Evolutionary conservation across 805 yeast species (phyloP).

Genomic region (Sugiyamaella mastotermitis): DNA sequence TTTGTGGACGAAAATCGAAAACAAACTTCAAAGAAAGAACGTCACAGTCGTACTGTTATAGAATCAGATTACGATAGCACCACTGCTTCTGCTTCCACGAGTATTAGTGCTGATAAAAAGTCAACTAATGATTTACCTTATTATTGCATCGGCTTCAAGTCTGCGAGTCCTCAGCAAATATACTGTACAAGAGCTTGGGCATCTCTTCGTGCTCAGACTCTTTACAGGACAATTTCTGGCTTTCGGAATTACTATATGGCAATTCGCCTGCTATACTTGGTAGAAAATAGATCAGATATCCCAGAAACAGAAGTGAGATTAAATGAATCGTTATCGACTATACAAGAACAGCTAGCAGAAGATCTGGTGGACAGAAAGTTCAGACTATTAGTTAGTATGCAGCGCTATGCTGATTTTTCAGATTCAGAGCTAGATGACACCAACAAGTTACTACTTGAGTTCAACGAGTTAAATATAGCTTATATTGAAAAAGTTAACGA

Average conservation of each 20-base stretch:
- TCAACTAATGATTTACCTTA: constrained; percentile 49
- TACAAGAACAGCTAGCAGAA: constrained; percentile 26
- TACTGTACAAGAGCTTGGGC: constrained; percentile 82
- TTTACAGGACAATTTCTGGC: constrained; percentile 6
- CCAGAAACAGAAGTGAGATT: constrained; percentile 1
- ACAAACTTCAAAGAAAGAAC: constrained; percentile 31
- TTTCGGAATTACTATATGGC: no score
- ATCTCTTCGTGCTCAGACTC: constrained; percentile 56
- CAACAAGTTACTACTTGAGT: constrained; percentile 75
- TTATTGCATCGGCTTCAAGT: constrained; percentile 69
- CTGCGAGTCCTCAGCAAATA: constrained; percentile 74
- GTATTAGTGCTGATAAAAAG: background rate
- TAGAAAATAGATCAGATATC: constrained; percentile 40
- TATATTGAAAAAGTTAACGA: constrained; percentile 16
- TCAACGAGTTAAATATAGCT: constrained; percentile 63
- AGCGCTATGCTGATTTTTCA: constrained; percentile 67
- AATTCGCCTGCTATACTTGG: constrained; percentile 56
- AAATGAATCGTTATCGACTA: constrained; percentile 5
- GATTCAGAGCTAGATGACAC: constrained; percentile 76
- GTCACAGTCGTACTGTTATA: background rate
- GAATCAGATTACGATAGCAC: background rate
- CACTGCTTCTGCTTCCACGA: background rate
- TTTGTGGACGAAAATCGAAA: constrained; percentile 50
- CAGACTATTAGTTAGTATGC: constrained; percentile 79
- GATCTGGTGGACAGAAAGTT: constrained; percentile 77